A percentile compares a stretch with the other conserved stretches of the same genome.
These are phyloP conservation scores for Paecilomyces sp. DNA, from an alignment of 2,329 filamentous ascomycete species.

Conservation along the genomic window DNA sequence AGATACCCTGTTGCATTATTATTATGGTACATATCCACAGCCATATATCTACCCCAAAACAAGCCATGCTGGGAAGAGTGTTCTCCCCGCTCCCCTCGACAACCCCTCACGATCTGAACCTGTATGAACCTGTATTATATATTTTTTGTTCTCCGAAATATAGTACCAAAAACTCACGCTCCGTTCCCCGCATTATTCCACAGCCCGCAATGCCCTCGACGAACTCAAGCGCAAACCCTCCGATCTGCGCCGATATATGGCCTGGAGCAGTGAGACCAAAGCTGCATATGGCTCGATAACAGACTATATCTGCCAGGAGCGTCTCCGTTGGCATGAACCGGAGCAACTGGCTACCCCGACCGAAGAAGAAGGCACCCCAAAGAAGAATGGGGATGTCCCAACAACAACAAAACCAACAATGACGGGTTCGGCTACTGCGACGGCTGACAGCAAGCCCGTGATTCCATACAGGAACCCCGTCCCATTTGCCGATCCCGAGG, in stretches of 20 bases:
- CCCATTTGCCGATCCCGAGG: conserved; percentile 48
- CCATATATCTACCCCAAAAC: not conserved
- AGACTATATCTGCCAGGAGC: conserved; percentile 49
- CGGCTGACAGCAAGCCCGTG: conserved; percentile 18
- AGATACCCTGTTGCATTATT: not conserved
- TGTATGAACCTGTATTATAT: not conserved
- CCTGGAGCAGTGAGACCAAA: conserved; percentile 51
- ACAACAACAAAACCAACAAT: not conserved
- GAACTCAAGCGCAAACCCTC: conserved; percentile 53
- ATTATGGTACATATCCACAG: not conserved
- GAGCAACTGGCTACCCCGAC: not conserved
- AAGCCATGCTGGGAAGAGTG: not conserved
- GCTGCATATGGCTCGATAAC: conserved; percentile 49
- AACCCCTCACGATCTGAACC: not conserved
- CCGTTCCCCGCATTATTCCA: conserved; percentile 1
- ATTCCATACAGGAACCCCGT: conserved; percentile 39
- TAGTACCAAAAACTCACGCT: not conserved
- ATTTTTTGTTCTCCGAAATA: not conserved
- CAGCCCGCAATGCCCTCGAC: conserved; percentile 47
- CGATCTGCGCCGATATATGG: conserved; percentile 52
- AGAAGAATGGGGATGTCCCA: not conserved
- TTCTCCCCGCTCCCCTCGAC: not conserved
- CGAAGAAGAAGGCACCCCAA: not conserved
- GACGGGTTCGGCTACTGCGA: conserved; percentile 8
- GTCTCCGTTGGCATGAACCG: conserved; percentile 45